Percentiles rank a stretch among this genome's conserved stretches.
Evolutionary conservation across 805 yeast species (phyloP).

Genomic region (Wickerhamomyces sydowiorum): DNA sequence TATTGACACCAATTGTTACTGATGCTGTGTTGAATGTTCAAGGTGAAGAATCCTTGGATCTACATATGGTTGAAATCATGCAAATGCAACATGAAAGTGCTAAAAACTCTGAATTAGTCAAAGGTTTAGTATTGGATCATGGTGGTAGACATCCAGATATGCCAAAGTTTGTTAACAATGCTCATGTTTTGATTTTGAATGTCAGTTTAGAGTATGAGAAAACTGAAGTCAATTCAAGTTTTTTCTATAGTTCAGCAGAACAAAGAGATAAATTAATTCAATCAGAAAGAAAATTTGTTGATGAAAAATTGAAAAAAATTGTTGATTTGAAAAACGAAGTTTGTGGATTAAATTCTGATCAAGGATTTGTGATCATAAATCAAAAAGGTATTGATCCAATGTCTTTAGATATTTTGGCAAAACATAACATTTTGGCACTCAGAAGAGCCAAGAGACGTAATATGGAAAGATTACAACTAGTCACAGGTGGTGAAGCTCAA

Average conservation of each 20-base stretch:
- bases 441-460: slow-evolving; percentile 98
- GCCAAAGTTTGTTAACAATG: slow-evolving; percentile 86
- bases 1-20: slow-evolving; percentile 89
- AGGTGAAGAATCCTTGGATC: slow-evolving; percentile 56
- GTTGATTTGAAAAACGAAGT: slow-evolving; percentile 91
- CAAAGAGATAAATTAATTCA: slow-evolving; percentile 94
- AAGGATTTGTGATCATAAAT: slow-evolving; percentile 89
- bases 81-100: slow-evolving; percentile 93
- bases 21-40: slow-evolving; percentile 88
- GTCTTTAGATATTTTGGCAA: slow-evolving; percentile 92
- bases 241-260: slow-evolving; percentile 90
- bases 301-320: slow-evolving; percentile 85
- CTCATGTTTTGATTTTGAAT: slow-evolving; percentile 79
- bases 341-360: slow-evolving; percentile 64
- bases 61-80: slow-evolving; percentile 98
- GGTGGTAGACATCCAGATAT: slow-evolving; percentile 99
- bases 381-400: slow-evolving; percentile 99
- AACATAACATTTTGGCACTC: slow-evolving; percentile 86
- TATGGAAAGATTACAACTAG: slow-evolving; percentile 96
- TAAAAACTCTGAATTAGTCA: slow-evolving; percentile 73
- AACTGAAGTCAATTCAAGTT: slow-evolving; percentile 95
- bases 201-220: slow-evolving; percentile 96
- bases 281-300: slow-evolving; percentile 90
- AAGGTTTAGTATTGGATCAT: slow-evolving; percentile 92
- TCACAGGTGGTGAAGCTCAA: slow-evolving; percentile 97